A percentile compares a stretch with the other conserved stretches of the same genome.
Evolutionary conservation across 2,329 filamentous ascomycete species (phyloP).

Genomic region (Xylaria sp.): DNA sequence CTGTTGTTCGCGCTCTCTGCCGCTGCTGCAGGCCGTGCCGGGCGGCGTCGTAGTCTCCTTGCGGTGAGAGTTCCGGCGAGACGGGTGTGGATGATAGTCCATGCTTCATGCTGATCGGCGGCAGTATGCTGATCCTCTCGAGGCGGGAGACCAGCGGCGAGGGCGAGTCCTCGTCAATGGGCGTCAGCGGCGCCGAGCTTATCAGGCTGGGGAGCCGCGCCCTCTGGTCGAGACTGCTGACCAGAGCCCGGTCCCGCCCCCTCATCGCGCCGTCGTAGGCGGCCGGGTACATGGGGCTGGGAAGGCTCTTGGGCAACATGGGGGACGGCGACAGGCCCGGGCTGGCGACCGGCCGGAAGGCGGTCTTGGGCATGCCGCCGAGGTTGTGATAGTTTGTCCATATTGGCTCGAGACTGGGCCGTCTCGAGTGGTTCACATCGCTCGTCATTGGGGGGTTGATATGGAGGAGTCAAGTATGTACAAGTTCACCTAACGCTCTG

Average conservation of each 20-base stretch:
- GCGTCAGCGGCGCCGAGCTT: slow-evolving; percentile 28
- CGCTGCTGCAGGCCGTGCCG: not conserved
- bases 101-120: slow-evolving; percentile 19
- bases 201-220: slow-evolving; percentile 22
- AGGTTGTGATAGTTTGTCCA: slow-evolving; percentile 38
- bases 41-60: slow-evolving; percentile 2
- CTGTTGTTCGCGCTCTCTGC: not conserved
- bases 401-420: slow-evolving; percentile 41
- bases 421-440: slow-evolving; percentile 36
- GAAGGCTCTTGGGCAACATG: slow-evolving; percentile 37
- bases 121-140: slow-evolving; percentile 32
- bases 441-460: slow-evolving; percentile 28
- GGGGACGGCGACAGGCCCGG: slow-evolving; percentile 35
- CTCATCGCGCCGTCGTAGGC: slow-evolving; percentile 41
- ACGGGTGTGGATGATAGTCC: slow-evolving; percentile 10
- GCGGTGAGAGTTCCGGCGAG: slow-evolving; percentile 8
- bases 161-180: slow-evolving; percentile 37
- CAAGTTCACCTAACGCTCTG: not conserved
- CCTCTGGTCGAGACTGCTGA: slow-evolving; percentile 39
- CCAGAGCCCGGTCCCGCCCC: slow-evolving; percentile 40
- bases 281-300: slow-evolving; percentile 40
- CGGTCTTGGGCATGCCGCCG: slow-evolving; percentile 26
- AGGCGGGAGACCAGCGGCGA: slow-evolving; percentile 31
- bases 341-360: slow-evolving; percentile 30
- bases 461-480: not conserved